Evolutionary conservation across 1,139 yeast genomes (phyloP), one percentile per base, ranked within the genome.

Genomic region (Suhomyces terraborum): DNA sequence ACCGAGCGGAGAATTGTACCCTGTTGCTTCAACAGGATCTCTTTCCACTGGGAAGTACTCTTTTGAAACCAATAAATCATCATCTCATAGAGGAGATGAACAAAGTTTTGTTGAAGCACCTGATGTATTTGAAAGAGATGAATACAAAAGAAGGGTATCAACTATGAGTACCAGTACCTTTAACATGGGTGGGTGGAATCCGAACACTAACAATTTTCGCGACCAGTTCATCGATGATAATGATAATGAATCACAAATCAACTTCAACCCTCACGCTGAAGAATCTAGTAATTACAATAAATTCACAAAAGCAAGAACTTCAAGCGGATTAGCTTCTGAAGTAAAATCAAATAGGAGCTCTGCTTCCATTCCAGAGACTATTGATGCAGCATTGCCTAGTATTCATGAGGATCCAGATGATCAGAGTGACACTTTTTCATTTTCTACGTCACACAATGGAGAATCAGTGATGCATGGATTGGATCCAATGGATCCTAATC

Each of bases 181-280:
- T 52, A 73, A 66, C 44, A 65, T 77, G 66, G 82, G 81, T 2
- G 63, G 62, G 14, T 77, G 82, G 82, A 67, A 69, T 44, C 82
- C 82, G 4, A 70, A 75, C 47, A 75, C 81, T 8, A 68, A 64
- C 32, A 66, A 63, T 38, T 76, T 59, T 55, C 64, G 82, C 38
- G 80, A 75, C 47, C 74, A 72, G 42, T 77, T 77, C 44, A 75
- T 77, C 28, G 66, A 62, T 49, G 77, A 69, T 37, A 72, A 69
- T 48, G 76, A 73, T 46, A 65, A 63, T 43, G 77, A 69, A 41
- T 69, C 75, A 0, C 56, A 57, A 14, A 55, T 68, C 41, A 68
- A 68, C 45, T 62, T 64, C 40, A 62, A 59, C 43, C 58, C 67
- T 22, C 53, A 52, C 35, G 59, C 55, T 8, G 47, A 52, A 28